Conservation (phyloP, 2,329 filamentous ascomycete species). For the Diplodia seriata region DNA sequence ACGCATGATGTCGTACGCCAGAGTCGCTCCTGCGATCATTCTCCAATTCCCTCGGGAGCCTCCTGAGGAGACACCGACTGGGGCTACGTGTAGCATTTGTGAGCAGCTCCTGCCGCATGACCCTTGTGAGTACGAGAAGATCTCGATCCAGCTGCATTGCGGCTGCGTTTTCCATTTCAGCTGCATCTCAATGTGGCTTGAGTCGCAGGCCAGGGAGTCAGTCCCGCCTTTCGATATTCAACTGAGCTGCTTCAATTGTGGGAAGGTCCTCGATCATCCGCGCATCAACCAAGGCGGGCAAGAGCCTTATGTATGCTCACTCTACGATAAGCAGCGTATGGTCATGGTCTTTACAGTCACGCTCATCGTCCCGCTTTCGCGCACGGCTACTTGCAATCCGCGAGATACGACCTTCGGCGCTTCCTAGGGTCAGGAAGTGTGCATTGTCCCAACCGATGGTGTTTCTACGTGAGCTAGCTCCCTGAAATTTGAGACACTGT, state of each 20-base stretch:
- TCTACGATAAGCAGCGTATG: not conserved
- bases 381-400: not conserved
- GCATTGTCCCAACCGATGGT: not conserved
- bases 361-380: not conserved
- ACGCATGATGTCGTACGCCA: no score
- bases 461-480: not conserved
- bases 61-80: not conserved
- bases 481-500: not conserved
- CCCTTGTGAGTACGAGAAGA: not conserved
- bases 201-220: no score
- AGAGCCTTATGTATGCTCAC: not conserved
- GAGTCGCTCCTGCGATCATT: not conserved
- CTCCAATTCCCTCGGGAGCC: conserved; percentile 6
- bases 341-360: not conserved
- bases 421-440: no score
- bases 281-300: not conserved
- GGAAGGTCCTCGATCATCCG: not conserved
- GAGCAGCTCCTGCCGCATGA: not conserved
- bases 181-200: conserved; percentile 7
- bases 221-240: not conserved
- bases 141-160: not conserved
- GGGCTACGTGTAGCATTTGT: not conserved
- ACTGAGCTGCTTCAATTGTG: not conserved
- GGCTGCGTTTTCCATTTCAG: not conserved
- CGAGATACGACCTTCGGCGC: not conserved